Evolutionary conservation across 352 stramenopile species (phyloP).

Genomic region (Peronospora farinosa): DNA sequence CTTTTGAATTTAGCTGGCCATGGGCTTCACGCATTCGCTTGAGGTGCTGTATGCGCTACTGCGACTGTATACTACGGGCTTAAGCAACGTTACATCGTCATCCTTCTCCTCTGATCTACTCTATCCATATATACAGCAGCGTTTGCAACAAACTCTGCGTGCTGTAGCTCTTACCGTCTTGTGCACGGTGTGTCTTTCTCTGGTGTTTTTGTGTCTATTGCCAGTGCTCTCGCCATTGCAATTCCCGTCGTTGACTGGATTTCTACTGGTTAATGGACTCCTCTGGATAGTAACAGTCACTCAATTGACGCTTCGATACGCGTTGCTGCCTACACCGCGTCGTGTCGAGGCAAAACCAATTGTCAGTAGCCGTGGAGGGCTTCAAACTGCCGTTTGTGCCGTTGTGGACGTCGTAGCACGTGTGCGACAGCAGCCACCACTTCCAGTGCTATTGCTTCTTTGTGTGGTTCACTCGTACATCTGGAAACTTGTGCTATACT

Average conservation of each 20-base stretch:
- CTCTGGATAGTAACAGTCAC: slow-evolving; percentile 18
- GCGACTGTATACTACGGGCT: slow-evolving; percentile 21
- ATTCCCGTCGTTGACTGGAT: slow-evolving; percentile 24
- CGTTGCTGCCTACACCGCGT: slow-evolving; percentile 35
- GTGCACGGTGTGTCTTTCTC: slow-evolving; percentile 11
- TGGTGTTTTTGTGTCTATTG: slow-evolving; percentile 28
- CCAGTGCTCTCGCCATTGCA: slow-evolving; percentile 31
- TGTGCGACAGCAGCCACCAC: slow-evolving; percentile 39
- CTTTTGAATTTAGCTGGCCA: slow-evolving; percentile 5
- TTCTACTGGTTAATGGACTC: slow-evolving; percentile 18
- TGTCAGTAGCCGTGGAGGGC: slow-evolving; percentile 14
- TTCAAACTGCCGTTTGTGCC: slow-evolving; percentile 36
- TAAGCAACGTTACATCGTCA: slow-evolving; percentile 3
- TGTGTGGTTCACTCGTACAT: slow-evolving; percentile 44
- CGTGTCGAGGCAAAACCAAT: slow-evolving; percentile 21
- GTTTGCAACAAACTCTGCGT: slow-evolving; percentile 45
- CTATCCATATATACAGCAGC: slow-evolving; percentile 47
- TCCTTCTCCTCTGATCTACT: slow-evolving; percentile 12
- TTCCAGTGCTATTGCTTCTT: slow-evolving; percentile 35
- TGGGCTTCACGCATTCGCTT: slow-evolving; percentile 46
- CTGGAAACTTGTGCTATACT: slow-evolving; percentile 46
- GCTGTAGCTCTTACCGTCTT: slow-evolving; percentile 36
- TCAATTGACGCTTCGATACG: slow-evolving; percentile 40
- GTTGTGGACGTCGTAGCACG: slow-evolving; percentile 28
- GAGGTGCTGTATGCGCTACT: slow-evolving; percentile 43